Evolutionary conservation across 2,329 filamentous ascomycete species (phyloP), one percentile per base, ranked within the genome.

Genomic region (Aspergillus fumigatiaffinis): DNA sequence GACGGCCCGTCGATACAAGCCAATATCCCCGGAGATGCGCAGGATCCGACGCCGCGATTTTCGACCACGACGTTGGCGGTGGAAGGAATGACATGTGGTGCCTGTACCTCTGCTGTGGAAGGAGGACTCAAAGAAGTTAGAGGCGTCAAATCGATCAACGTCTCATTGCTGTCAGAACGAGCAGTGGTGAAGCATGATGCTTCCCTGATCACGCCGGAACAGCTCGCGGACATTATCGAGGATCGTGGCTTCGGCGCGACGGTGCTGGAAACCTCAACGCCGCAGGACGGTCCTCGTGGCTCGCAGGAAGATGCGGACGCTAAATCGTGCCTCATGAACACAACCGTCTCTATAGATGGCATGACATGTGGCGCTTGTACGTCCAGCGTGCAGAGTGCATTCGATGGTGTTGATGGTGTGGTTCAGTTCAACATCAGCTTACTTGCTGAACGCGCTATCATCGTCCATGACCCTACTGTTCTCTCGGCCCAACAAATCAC

Each of bases 281-380:
- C 53, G 42, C 61, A 60, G 51, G 59, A 50, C 49, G 53, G 44
- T 44, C 42, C 54, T 82, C 54, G 67, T 71, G 47, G 63, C 74
- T 52, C 73, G 70, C 59, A 71, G 60, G 65, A 70, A 17, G 53
- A 68, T 50, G 59, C 71, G 7, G 65, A 73, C 51, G 61, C 64
- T 29, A 77, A 74, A 53, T 57, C 71, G 7, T 73, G 72, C 26
- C 62, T 68, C 3, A 81, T 87, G 56, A 90, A 86, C 0, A 97
- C 92, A 0, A 97, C 92, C 0, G 82, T 99, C 20, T 87, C 90
- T 4, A 90, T 99, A 54, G 91, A 94, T 64, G 94, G 94, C 52
- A 99, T 99, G 94, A 99, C 94, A 1, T 97, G 94, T 71, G 93
- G 93, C 23, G 91, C 94, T 46, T 99, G 94, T 75, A 97, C 94